phyloP scores from a whole-genome alignment of 768 basidiomycete genomes.

The Mycena latifolia region DNA sequence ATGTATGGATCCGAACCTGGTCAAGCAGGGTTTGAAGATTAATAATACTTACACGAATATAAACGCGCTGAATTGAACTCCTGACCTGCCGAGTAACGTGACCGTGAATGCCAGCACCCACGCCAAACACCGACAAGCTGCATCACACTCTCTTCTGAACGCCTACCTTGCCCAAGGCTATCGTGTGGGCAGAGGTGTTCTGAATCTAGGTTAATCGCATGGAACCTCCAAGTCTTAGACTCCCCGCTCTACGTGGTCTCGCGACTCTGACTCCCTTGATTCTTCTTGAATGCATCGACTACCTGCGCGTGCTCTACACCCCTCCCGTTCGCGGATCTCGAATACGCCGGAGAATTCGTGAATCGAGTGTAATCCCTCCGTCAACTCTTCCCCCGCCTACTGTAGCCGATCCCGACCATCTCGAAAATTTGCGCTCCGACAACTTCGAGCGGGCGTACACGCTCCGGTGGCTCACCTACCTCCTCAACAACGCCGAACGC shows the following conservation, averaged over 20 bases:
- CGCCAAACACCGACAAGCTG: too few species aligned
- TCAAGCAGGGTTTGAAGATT: too few species aligned
- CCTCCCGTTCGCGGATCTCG: constrained; percentile 74
- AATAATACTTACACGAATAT: too few species aligned
- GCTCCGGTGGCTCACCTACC: constrained; percentile 79
- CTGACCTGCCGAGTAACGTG: too few species aligned
- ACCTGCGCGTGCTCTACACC: constrained; percentile 67
- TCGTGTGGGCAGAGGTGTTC: too few species aligned
- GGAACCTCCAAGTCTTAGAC: constrained; percentile 56
- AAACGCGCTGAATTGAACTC: too few species aligned
- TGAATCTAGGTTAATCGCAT: too few species aligned
- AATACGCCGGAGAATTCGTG: constrained; percentile 43
- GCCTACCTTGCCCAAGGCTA: too few species aligned
- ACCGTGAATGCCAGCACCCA: too few species aligned
- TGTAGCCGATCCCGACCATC: constrained; percentile 6
- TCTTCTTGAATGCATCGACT: constrained; percentile 59
- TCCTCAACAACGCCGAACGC: constrained; percentile 58
- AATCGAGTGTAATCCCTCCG: too few species aligned
- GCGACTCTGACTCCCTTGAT: constrained; percentile 46
- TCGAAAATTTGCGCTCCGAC: constrained; percentile 60
- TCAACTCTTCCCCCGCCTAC: background rate
- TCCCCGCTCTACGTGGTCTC: constrained; percentile 67
- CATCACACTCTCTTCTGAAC: too few species aligned
- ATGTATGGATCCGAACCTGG: too few species aligned
- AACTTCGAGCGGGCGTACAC: constrained; percentile 77